Base-by-base conservation (phyloP, 176 grass and related monocot species). In the Pontederia paniculata region DNA sequence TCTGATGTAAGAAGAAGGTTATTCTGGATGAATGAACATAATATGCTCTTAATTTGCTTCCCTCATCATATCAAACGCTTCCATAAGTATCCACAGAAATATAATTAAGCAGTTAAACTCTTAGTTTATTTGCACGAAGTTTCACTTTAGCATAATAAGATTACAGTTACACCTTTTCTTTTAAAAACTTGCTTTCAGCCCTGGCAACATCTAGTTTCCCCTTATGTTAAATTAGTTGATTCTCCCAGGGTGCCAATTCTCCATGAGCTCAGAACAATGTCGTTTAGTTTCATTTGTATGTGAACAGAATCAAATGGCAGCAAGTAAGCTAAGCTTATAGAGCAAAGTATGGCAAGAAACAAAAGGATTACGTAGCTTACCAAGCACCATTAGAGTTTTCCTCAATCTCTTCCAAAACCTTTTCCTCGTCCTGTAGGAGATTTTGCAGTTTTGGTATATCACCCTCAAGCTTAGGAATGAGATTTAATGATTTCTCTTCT, bases 181-280 rank as follows among this genome's bases (percentile, higher is more conserved):
- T 86, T 72, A 97, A 78, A 72, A 97, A 64, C 18, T 79, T 67
- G 65, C 82, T 88, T 75, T 91, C 83, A 61, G 83, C 77, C 63
- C 55, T 69, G 62, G 83, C 93, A 81, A 97, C 86, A 84, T 97
- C 83, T 3, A 88, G 70, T 57, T 65, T 84, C 66, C 93, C 93
- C 76, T 90, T 97, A 72, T 91, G 93, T 68, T 91, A 74, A 72
- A 97, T 97, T 67, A 88, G 76, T 77, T 88, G 80, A 31, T 79
- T 97, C 76, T 97, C 93, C 93, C 93, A 97, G 25, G 86, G 93
- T 78, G 84, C 93, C 21, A 97, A 76, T 65, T 97, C 76, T 79
- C 58, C 37, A 71, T 70, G 60, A 88, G 93, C 77, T 97, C 75
- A 69, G 67, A 80, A 66, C 69, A 71, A 17, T 89, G 57, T 45